phyloP scores from a whole-genome alignment of 2,329 filamentous ascomycete species.

The Talaromyces albobiverticillius region DNA sequence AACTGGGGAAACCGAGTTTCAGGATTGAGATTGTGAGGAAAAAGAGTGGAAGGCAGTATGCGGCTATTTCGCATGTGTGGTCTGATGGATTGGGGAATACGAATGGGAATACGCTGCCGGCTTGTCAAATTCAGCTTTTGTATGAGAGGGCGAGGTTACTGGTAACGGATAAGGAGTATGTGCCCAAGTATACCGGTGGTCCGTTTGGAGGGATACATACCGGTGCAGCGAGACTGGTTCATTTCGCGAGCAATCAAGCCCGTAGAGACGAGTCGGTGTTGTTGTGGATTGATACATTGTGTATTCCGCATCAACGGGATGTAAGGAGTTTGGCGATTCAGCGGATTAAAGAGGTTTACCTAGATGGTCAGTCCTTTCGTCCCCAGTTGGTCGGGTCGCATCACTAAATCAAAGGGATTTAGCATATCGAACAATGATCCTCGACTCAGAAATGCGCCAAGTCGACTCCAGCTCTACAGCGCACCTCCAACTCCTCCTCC shows the following conservation, averaged over 20 bases:
- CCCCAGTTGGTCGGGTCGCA: too few species aligned
- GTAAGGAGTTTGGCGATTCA: conserved; percentile 16
- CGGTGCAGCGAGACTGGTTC: neutral
- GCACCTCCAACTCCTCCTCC: conserved; percentile 25
- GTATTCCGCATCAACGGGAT: conserved; percentile 16
- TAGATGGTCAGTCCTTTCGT: conserved; percentile 9
- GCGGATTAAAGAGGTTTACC: conserved; percentile 16
- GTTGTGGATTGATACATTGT: conserved; percentile 17
- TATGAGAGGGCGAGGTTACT: neutral
- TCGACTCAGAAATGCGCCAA: conserved; percentile 7
- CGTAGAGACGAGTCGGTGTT: conserved; percentile 13
- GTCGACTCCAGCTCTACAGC: neutral
- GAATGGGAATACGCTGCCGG: neutral
- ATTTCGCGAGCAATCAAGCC: conserved; percentile 1
- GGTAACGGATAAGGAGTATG: neutral
- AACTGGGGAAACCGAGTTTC: neutral
- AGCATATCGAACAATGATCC: conserved; percentile 7
- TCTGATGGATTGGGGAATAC: conserved; percentile 5
- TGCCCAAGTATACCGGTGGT: neutral
- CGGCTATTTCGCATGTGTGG: conserved; percentile 6
- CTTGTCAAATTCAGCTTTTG: neutral
- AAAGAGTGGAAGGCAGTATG: neutral
- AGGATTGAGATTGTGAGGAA: conserved; percentile 1
- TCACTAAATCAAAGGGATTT: neutral
- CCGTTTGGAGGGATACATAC: conserved; percentile 1